A percentile compares a stretch with the other conserved stretches of the same genome.
Evolutionary conservation across 1,139 yeast genomes (phyloP).

Genomic region (Diutina siamensis): DNA sequence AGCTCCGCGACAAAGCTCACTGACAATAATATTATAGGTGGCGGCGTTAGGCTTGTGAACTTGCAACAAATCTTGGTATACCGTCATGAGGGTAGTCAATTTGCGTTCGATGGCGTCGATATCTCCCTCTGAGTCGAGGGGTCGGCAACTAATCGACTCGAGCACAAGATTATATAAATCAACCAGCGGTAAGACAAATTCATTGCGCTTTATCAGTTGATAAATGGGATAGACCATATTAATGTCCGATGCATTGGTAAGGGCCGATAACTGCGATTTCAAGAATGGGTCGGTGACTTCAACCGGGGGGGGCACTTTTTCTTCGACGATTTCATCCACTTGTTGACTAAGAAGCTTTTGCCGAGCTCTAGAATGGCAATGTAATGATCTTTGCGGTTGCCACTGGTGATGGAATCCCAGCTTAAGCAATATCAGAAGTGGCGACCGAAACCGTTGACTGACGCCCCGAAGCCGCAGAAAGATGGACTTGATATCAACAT

Average conservation of each 20-base stretch:
- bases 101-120: slow-evolving; percentile 23
- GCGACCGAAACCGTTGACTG: not conserved
- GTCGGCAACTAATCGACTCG: slow-evolving; percentile 21
- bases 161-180: slow-evolving; percentile 28
- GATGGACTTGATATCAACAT: slow-evolving; percentile 19
- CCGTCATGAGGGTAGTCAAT: slow-evolving; percentile 49
- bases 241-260: slow-evolving; percentile 14
- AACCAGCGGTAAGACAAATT: slow-evolving; percentile 20
- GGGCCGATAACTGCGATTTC: not conserved
- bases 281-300: not conserved
- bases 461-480: slow-evolving; percentile 9
- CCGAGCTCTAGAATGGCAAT: not conserved
- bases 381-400: not conserved
- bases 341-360: not conserved
- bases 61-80: slow-evolving; percentile 51
- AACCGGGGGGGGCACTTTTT: slow-evolving; percentile 11
- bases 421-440: not conserved
- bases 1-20: slow-evolving; percentile 40
- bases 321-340: slow-evolving; percentile 11
- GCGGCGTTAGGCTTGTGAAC: slow-evolving; percentile 39
- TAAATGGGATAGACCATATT: slow-evolving; percentile 31
- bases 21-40: slow-evolving; percentile 43
- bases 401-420: not conserved
- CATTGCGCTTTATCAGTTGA: slow-evolving; percentile 31
- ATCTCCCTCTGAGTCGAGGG: slow-evolving; percentile 16